These are phyloP conservation scores for Ganoderma sp. DNA, from an alignment of 1,284 basidiomycete genomes.

Conservation along the genomic window DNA sequence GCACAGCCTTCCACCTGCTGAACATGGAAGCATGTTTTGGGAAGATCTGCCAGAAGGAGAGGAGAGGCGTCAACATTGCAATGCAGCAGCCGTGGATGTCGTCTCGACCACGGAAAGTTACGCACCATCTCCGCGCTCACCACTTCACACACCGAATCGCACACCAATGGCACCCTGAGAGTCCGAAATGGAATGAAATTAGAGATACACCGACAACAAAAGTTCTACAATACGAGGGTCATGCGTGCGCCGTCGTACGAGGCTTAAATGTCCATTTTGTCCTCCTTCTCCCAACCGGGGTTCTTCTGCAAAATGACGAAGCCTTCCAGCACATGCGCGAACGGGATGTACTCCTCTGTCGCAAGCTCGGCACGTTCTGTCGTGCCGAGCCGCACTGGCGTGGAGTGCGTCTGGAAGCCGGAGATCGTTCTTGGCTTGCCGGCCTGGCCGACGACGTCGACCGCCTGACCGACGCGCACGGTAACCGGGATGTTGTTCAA, in stretches of 20 bases:
- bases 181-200: slow-evolving; percentile 17
- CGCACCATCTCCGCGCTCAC: neutral
- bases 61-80: neutral
- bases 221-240: slow-evolving; percentile 31
- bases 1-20: neutral
- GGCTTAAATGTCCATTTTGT: slow-evolving; percentile 77
- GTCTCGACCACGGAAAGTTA: neutral
- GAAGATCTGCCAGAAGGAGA: neutral
- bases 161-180: neutral
- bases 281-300: slow-evolving; percentile 82
- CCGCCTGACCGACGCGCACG: slow-evolving; percentile 94
- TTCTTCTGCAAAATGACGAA: slow-evolving; percentile 90
- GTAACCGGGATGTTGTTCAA: slow-evolving; percentile 86
- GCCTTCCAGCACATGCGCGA: slow-evolving; percentile 87
- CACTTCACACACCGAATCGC: neutral
- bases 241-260: slow-evolving; percentile 5
- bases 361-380: slow-evolving; percentile 95
- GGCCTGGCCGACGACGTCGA: slow-evolving; percentile 91
- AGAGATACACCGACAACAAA: slow-evolving; percentile 31
- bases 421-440: slow-evolving; percentile 92
- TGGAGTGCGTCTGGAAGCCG: slow-evolving; percentile 96
- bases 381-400: slow-evolving; percentile 93
- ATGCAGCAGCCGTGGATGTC: neutral
- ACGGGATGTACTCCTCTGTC: slow-evolving; percentile 96
- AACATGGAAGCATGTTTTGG: neutral